Conservation (phyloP, 1,284 basidiomycete genomes). For the Malassezia pachydermatis region DNA sequence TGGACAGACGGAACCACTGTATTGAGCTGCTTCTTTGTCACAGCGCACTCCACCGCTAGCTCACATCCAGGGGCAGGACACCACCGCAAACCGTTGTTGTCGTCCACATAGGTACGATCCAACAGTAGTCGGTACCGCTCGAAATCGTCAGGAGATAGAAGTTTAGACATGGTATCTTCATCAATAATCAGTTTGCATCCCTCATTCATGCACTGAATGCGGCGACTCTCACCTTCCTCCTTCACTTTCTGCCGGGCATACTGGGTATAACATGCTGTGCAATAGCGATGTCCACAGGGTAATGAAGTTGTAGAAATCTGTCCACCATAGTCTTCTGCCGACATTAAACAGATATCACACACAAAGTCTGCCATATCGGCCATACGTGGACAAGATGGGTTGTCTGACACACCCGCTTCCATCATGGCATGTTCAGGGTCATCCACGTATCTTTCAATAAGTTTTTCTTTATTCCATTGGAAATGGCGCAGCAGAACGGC, state of each 20-base stretch:
- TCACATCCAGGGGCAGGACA: slow-evolving; percentile 64
- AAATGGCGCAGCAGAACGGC: slow-evolving; percentile 72
- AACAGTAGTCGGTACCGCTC: slow-evolving; percentile 66
- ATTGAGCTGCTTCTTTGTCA: slow-evolving; percentile 55
- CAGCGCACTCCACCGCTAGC: slow-evolving; percentile 77
- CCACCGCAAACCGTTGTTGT: slow-evolving; percentile 73
- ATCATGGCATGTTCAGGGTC: slow-evolving; percentile 32
- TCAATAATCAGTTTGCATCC: slow-evolving; percentile 66
- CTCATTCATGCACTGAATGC: slow-evolving; percentile 84
- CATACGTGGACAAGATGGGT: slow-evolving; percentile 22
- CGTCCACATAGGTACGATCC: slow-evolving; percentile 79
- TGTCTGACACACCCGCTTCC: slow-evolving; percentile 40
- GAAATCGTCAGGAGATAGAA: slow-evolving; percentile 47
- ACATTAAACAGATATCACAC: slow-evolving; percentile 40
- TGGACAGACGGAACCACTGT: slow-evolving; percentile 77
- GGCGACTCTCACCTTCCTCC: slow-evolving; percentile 72
- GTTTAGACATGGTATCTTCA: slow-evolving; percentile 35
- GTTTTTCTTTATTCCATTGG: slow-evolving; percentile 88
- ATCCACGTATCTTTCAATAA: slow-evolving; percentile 52
- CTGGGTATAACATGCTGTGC: slow-evolving; percentile 66
- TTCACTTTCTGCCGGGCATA: slow-evolving; percentile 77
- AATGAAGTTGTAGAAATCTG: slow-evolving; percentile 38
- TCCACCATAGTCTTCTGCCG: slow-evolving; percentile 30
- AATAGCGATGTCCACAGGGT: slow-evolving; percentile 43
- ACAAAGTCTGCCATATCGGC: slow-evolving; percentile 27